These are phyloP conservation scores for Hypoxylon subgilvum DNA, from an alignment of 495 filamentous ascomycete species.

Conservation along the genomic window DNA sequence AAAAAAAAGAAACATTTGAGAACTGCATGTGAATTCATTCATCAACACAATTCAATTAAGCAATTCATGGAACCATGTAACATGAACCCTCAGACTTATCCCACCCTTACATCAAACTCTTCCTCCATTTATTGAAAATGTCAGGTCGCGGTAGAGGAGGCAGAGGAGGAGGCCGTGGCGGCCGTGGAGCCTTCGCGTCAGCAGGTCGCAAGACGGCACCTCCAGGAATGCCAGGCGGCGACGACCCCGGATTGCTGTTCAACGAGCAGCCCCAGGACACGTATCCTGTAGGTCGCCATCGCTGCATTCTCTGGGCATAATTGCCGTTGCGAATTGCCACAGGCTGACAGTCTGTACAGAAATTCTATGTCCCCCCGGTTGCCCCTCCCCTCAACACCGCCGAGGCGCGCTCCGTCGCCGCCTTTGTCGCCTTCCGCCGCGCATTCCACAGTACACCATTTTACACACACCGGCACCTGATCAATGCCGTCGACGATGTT, in stretches of 20 bases:
- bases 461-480: conserved; percentile 52
- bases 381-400: conserved; percentile 45
- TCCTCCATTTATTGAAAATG: too few relatives aligned
- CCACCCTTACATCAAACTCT: not conserved
- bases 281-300: conserved; percentile 32
- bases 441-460: conserved; percentile 56
- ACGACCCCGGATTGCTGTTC: conserved; percentile 39
- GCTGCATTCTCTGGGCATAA: not conserved
- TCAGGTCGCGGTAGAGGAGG: conserved; percentile 40
- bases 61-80: too few relatives aligned
- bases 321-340: not conserved
- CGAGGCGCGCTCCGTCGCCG: conserved; percentile 51
- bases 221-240: conserved; percentile 43
- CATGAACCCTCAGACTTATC: too few relatives aligned
- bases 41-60: too few relatives aligned
- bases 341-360: conserved; percentile 19
- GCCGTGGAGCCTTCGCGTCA: conserved; percentile 43
- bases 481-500: conserved; percentile 23
- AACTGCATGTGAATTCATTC: too few relatives aligned
- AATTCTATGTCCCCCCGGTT: conserved; percentile 50
- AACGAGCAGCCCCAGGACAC: conserved; percentile 41
- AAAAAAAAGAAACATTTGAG: too few relatives aligned
- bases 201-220: conserved; percentile 41
- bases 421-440: conserved; percentile 55
- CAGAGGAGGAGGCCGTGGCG: conserved; percentile 42